Base-by-base conservation (phyloP, 2,329 filamentous ascomycete species). In the Aspergillaceae sp. region DNA sequence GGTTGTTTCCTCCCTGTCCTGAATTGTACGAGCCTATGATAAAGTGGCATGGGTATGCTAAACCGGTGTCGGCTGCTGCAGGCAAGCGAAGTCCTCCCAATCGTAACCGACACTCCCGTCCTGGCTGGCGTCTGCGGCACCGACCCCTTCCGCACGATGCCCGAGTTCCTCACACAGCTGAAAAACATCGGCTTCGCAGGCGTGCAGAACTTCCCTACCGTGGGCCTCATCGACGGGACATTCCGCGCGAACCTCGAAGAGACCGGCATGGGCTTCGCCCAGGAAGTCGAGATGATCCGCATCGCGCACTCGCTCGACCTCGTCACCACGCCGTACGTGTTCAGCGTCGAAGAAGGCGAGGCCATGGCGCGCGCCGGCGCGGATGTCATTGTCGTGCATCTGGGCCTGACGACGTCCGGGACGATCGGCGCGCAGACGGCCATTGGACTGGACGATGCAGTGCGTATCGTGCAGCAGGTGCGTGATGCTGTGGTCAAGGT, bases 131-230 rank as follows among this genome's bases (percentile, higher is more conserved):
- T 87, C 19, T 87, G 83, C 57, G 83, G 76, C 8, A 84, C 82
- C 0, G 83, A 87, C 50, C 84, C 83, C 0, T 85, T 86, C 64
- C 74, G 79, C 29, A 70, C 75, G 47, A 84, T 86, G 60, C 65
- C 73, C 2, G 57, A 63, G 4, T 86, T 87, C 56, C 69, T 86
- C 10, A 58, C 62, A 11, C 74, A 85, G 57, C 67, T 87, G 33
- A 74, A 76, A 45, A 73, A 74, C 1, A 63, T 84, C 10, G 83
- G 83, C 0, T 86, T 87, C 52, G 76, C 77, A 1, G 84, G 84
- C 1, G 74, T 86, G 9, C 83, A 87, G 61, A 87, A 87, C 56
- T 87, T 87, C 59, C 83, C 83, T 1, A 86, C 83, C 0, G 82
- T 86, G 1, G 83, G 83, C 0, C 67, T 87, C 26, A 81, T 86